Evolutionary conservation across 805 yeast species (phyloP).

Genomic region (Yarrowia sp.): DNA sequence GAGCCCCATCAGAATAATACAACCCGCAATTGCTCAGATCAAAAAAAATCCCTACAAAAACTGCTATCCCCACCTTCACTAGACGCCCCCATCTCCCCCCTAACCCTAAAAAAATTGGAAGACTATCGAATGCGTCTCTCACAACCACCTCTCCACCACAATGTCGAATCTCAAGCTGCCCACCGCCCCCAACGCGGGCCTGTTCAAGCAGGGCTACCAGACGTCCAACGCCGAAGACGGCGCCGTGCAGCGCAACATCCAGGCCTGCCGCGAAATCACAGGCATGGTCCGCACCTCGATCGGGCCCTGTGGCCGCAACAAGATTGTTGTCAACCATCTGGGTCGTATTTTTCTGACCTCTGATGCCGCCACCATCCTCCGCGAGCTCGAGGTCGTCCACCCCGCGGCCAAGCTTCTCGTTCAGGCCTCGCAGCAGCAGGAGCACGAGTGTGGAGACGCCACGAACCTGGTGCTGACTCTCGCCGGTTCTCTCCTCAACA

Average conservation of each 20-base stretch:
- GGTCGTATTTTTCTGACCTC: conserved; percentile 87
- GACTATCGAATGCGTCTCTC: not conserved
- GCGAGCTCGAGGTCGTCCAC: conserved; percentile 90
- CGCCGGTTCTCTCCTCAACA: conserved; percentile 87
- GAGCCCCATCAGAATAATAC: no score
- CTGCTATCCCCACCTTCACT: no score
- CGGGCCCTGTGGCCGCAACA: conserved; percentile 97
- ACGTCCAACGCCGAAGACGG: conserved; percentile 88
- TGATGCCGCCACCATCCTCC: conserved; percentile 97
- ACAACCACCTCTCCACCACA: conserved; percentile 56
- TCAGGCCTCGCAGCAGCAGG: conserved; percentile 97
- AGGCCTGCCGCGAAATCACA: conserved; percentile 91
- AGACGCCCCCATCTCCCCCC: not conserved
- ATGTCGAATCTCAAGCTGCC: conserved; percentile 63
- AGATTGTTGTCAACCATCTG: conserved; percentile 85
- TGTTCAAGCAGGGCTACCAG: conserved; percentile 94
- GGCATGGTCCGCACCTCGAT: conserved; percentile 88
- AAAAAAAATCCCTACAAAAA: not conserved
- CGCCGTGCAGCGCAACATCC: conserved; percentile 86
- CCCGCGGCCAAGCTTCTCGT: conserved; percentile 95
- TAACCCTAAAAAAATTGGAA: conserved; percentile 21
- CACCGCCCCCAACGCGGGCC: conserved; percentile 86
- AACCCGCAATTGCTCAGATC: not conserved
- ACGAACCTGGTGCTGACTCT: conserved; percentile 87
- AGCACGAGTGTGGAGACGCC: conserved; percentile 95